Evolutionary conservation across 2,329 filamentous ascomycete genomes (phyloP), one percentile per base, ranked within the genome.

Genomic region (Diaporthe sp.): DNA sequence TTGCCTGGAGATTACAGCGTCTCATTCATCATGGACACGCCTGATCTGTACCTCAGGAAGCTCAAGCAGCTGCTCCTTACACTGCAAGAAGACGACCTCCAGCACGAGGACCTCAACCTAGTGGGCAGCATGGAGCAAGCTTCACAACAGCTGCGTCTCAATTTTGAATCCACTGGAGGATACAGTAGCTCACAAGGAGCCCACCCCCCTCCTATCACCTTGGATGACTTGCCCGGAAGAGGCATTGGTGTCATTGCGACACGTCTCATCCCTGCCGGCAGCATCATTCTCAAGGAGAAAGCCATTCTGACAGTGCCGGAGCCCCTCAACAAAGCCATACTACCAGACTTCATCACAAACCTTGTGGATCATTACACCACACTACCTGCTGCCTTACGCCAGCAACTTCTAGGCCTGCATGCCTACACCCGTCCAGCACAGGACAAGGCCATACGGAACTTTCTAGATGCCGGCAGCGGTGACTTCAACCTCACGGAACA

Each of bases 91-190:
- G 42, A 31, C 4, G 28, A 47, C 4, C 25, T 34, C 25, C 17
- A 28, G 8, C n/a, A 9, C 5, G 2, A 31, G 2, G 25, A 8
- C 17, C 10, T 25, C 9, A 65, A 3, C 6, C 2, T 6, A 12
- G 12, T 2, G 20, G 61, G 4, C 25, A 22, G 4, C 7, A 13
- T 34, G 28, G 15, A 31, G 25, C 15, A 31, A 8, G 3, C 13
- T 12, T 31, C 15, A 4, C 8, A 12, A 17, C 15, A 15, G 25
- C 28, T 65, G 39, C 42, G 31, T n/a, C 17, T 34, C 9, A 20
- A 22, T 0, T 1, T 9, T n/a, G 15, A 25, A 2, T 20, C 9
- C 12, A 7, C 4, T 13, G 25, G 9, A 12, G 25, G n/a, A 12
- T 20, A 7, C 39, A 22, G 10, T 10, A 15, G 9, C 25, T 3